Conservation (phyloP, 805 yeast species). For the Kodamaea restingae region DNA sequence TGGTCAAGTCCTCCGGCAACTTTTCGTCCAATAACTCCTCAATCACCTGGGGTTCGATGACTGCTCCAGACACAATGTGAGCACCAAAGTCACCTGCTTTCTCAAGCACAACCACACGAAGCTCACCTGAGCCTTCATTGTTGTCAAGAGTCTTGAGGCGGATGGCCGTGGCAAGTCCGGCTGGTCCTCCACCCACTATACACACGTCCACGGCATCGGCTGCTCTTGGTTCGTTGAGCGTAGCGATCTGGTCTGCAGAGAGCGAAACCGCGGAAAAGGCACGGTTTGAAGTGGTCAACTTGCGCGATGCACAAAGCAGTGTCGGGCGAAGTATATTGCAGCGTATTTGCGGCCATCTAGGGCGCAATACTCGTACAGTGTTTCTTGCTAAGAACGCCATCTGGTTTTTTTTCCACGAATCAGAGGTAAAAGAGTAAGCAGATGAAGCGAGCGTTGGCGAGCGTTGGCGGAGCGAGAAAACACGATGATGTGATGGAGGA, state of each 20-base stretch:
- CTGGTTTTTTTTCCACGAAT: conserved; percentile 7
- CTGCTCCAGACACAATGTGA: conserved; percentile 91
- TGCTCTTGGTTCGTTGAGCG: conserved; percentile 56
- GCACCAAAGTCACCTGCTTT: conserved; percentile 92
- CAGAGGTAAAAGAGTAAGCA: conserved; percentile 3
- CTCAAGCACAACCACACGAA: conserved; percentile 85
- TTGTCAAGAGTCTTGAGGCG: conserved; percentile 78
- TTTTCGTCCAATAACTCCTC: conserved; percentile 81
- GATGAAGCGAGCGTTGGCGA: too few relatives aligned
- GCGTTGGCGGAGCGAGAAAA: background rate
- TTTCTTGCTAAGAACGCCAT: conserved; percentile 1
- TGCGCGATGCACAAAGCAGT: background rate
- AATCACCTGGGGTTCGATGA: conserved; percentile 84
- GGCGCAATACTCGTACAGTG: conserved; percentile 1
- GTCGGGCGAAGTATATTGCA: background rate
- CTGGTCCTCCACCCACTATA: conserved; percentile 97
- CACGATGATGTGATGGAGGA: too few relatives aligned
- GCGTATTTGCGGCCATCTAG: conserved; percentile 1
- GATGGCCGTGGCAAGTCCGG: conserved; percentile 94
- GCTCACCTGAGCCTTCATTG: conserved; percentile 57
- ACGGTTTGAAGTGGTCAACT: background rate
- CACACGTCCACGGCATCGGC: conserved; percentile 88
- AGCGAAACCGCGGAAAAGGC: background rate
- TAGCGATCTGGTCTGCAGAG: conserved; percentile 4
- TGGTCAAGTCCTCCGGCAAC: conserved; percentile 71